Evolutionary conservation across 2,329 filamentous ascomycete species (phyloP), one percentile per base, ranked within the genome.

Genomic region (Cladophialophora psammophila): DNA sequence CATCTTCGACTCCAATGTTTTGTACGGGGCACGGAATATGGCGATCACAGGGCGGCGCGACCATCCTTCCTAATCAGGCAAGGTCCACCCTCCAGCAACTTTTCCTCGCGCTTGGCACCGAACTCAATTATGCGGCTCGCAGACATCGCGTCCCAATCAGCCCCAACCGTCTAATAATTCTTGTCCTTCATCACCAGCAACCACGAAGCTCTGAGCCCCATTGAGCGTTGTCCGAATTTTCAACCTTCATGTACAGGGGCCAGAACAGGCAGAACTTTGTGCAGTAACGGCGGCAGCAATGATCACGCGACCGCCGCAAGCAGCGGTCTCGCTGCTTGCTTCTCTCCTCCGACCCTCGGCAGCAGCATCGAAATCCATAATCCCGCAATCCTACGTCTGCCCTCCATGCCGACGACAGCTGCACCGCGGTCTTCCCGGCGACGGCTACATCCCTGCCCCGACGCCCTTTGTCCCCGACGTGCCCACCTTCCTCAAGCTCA

Each of bases 401-500:
- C 54, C 58, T 59, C 70, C 70, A 65, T 73, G 71, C 53, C 71
- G 64, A 18, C 71, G 69, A 40, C 54, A 68, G 9, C 56, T 71
- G 12, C 67, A 70, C 40, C 66, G 67, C 12, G 69, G 65, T 4
- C 34, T 70, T 1, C 68, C 68, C 9, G 52, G 60, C 35, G 53
- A 64, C n/a, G 68, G 68, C 34, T 64, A 64, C 52, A 78, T 90
- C 34, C 94, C 94, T 2, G 76, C 84, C 31, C 91, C 93, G 0
- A 96, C 91, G 42, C 92, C 93, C 1, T 73, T 72, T 20, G 72
- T 73, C 18, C 72, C 72, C 13, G 72, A 73, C 31, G 69, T 93
- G 48, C 78, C 85, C 73, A 95, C 94, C 15, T 97, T 99, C 80
- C 89, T 98, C 69, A 92, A 87, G 40, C 85, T 97, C 67, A 97